Evolutionary conservation across 1,139 yeast species (phyloP).

Genomic region (Hansenula sp.): DNA sequence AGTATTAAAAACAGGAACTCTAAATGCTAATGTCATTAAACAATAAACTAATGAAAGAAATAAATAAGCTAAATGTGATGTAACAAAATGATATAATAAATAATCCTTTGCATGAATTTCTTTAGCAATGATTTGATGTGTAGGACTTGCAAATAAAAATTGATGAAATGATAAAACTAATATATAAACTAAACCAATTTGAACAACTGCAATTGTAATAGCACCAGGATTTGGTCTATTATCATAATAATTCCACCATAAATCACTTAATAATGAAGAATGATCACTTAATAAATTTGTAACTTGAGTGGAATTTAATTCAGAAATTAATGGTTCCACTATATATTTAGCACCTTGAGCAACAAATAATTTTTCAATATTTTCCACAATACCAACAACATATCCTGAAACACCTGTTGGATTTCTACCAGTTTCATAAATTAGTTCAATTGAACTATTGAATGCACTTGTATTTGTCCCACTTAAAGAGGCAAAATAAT

Average conservation of each 20-base stretch:
- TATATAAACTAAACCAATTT: conserved; percentile 63
- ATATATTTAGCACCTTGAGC: conserved; percentile 4
- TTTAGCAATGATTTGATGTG: conserved; percentile 38
- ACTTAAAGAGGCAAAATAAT: conserved; percentile 28
- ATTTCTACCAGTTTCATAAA: conserved; percentile 46
- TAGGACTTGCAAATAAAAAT: conserved; percentile 42
- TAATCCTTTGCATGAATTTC: conserved; percentile 35
- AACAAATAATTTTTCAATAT: conserved; percentile 21
- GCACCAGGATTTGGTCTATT: conserved; percentile 38
- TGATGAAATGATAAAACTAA: conserved; percentile 54
- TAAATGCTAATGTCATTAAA: conserved; percentile 41
- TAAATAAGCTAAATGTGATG: conserved; percentile 40
- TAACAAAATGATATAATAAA: conserved; percentile 34
- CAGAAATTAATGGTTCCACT: conserved; percentile 6
- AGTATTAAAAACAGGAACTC: conserved; percentile 28
- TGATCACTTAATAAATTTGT: conserved; percentile 59
- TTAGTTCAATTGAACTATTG: conserved; percentile 23
- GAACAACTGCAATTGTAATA: conserved; percentile 52
- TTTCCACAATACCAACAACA: conserved; percentile 30
- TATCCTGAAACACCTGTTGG: conserved; percentile 32
- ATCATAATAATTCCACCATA: conserved; percentile 33
- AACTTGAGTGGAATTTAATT: conserved; percentile 38
- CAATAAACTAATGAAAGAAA: conserved; percentile 39
- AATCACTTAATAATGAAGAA: conserved; percentile 35
- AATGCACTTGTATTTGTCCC: conserved; percentile 21